These are phyloP conservation scores for Escovopsis weberi DNA, from an alignment of 2,329 filamentous ascomycete species.

Conservation along the genomic window DNA sequence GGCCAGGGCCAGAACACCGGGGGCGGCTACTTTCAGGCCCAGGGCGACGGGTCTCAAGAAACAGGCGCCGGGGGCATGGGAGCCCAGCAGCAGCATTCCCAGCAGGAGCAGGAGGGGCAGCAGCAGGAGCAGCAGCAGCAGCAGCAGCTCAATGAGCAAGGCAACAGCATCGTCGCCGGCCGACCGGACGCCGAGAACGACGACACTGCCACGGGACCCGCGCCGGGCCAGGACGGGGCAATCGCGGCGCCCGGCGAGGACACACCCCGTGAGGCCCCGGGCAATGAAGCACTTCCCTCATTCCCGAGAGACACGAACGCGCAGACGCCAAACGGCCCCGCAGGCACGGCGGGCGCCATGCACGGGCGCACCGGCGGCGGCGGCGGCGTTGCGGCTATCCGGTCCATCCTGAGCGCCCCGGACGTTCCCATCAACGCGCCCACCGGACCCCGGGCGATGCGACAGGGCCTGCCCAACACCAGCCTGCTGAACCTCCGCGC, in stretches of 20 bases:
- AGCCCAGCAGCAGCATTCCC: too few relatives aligned
- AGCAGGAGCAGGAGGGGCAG: slow-evolving; percentile 1
- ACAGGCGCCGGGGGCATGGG: slow-evolving; percentile 1
- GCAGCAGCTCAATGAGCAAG: not conserved
- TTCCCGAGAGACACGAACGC: slow-evolving; percentile 6
- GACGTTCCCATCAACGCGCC: slow-evolving; percentile 57
- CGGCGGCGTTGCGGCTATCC: slow-evolving; percentile 12
- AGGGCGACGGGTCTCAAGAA: slow-evolving; percentile 6
- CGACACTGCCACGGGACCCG: too few relatives aligned
- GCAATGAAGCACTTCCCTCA: slow-evolving; percentile 12
- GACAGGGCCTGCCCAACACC: slow-evolving; percentile 73
- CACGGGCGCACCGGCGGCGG: slow-evolving; percentile 5
- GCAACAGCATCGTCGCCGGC: slow-evolving; percentile 3
- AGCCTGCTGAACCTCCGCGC: slow-evolving; percentile 53
- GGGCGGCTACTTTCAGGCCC: slow-evolving; percentile 5
- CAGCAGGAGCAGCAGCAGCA: slow-evolving; percentile 5
- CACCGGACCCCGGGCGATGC: slow-evolving; percentile 88
- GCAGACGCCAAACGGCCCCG: slow-evolving; percentile 7
- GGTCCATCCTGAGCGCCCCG: slow-evolving; percentile 20
- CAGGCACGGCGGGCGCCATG: slow-evolving; percentile 7
- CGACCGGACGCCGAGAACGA: slow-evolving; percentile 10
- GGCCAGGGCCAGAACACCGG: slow-evolving; percentile 6
- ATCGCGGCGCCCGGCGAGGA: slow-evolving; percentile 2
- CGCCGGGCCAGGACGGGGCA: too few relatives aligned
- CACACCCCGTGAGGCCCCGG: slow-evolving; percentile 17